These are phyloP conservation scores for Botryobasidium botryosum DNA, from an alignment of 768 basidiomycete genomes.

Conservation along the genomic window DNA sequence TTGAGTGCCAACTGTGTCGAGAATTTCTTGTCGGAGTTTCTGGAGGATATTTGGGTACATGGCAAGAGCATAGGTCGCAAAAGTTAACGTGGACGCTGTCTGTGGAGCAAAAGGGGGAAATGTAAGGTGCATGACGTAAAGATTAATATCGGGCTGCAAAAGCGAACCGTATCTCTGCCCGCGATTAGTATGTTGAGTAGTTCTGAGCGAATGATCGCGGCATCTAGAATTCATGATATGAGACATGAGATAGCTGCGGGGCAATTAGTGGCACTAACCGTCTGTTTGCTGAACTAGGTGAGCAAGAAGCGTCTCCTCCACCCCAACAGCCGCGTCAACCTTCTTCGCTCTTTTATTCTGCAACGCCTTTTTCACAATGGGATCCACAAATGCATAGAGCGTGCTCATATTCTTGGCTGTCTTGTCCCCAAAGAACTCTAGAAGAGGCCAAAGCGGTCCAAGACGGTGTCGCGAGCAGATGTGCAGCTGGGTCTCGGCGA, in stretches of 20 bases:
- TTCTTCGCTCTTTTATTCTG: conserved; percentile 12
- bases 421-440: conserved; percentile 27
- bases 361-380: conserved; percentile 38
- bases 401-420: conserved; percentile 20
- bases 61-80: conserved; percentile 37
- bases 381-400: conserved; percentile 35
- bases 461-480: conserved; percentile 25
- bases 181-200: conserved; percentile 63
- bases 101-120: conserved; percentile 8
- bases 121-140: background rate
- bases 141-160: background rate
- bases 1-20: conserved; percentile 27
- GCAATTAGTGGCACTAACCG: conserved; percentile 24
- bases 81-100: conserved; percentile 35
- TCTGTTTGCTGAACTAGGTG: conserved; percentile 50
- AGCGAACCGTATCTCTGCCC: conserved; percentile 54
- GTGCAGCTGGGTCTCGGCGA: conserved; percentile 30
- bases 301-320: conserved; percentile 47
- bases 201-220: conserved; percentile 53
- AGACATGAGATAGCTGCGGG: background rate
- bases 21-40: conserved; percentile 34
- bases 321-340: conserved; percentile 24
- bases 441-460: conserved; percentile 29
- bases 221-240: conserved; percentile 27
- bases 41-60: conserved; percentile 31